Evolutionary conservation across 768 basidiomycete genomes (phyloP).

Genomic region (Phylloporus sp.): DNA sequence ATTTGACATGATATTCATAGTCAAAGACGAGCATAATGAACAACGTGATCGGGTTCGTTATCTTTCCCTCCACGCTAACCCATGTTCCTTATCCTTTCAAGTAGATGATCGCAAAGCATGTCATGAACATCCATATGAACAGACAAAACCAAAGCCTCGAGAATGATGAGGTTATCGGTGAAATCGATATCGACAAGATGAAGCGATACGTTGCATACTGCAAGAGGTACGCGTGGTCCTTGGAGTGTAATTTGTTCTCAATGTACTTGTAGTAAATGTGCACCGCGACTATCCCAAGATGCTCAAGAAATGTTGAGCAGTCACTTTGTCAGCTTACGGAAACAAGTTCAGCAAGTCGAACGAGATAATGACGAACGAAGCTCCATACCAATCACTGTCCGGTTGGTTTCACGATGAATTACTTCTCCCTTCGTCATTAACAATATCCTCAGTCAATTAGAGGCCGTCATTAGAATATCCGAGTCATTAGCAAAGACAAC

Average conservation of each 20-base stretch:
- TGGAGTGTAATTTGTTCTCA: constrained; percentile 1
- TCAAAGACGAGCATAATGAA: constrained; percentile 98
- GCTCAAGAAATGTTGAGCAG: constrained; percentile 95
- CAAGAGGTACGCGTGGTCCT: constrained; percentile 62
- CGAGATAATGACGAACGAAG: constrained; percentile 95
- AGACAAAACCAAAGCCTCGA: constrained; percentile 63
- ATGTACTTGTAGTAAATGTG: constrained; percentile 71
- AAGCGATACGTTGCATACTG: constrained; percentile 95
- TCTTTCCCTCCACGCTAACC: neutral
- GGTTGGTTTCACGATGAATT: constrained; percentile 47
- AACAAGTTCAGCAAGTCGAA: constrained; percentile 94
- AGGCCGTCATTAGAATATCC: constrained; percentile 98
- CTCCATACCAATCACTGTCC: constrained; percentile 96
- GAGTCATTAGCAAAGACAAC: constrained; percentile 96
- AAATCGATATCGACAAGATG: constrained; percentile 97
- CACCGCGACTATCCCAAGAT: constrained; percentile 88
- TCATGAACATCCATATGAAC: constrained; percentile 99
- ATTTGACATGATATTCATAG: constrained; percentile 99
- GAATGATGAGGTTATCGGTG: constrained; percentile 67
- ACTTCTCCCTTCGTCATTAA: constrained; percentile 1
- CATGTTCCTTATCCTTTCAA: constrained; percentile 1
- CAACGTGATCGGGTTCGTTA: constrained; percentile 73
- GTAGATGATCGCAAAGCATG: constrained; percentile 92
- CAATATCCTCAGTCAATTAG: constrained; percentile 63
- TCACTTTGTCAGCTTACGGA: constrained; percentile 89